Base-by-base conservation (phyloP, 352 stramenopile species). In the Pelagophyceae sp. region DNA sequence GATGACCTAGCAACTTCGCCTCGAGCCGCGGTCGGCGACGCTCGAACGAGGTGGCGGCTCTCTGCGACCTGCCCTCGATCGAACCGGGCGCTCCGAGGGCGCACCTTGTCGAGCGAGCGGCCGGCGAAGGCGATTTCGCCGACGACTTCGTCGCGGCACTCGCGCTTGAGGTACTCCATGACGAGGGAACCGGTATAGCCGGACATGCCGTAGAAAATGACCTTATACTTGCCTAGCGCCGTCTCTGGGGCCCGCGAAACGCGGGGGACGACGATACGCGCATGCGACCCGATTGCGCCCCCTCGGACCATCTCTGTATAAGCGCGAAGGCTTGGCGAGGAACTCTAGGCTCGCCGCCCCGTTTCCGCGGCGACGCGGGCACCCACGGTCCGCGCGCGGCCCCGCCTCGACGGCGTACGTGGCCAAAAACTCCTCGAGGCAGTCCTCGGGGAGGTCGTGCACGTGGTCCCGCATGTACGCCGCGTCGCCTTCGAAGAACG, bases 91-190 rank as follows among this genome's bases (percentile, higher is more conserved):
- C n/a, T n/a, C n/a, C n/a, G n/a, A n/a, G n/a, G n/a, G n/a, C n/a
- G n/a, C n/a, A n/a, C n/a, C 38, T 74, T 74, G 11, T 27, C 2
- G 35, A 58, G 35, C 67, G 67, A 35, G 20, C 67, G 67, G 2
- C 67, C 67, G 17, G 38, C 33, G 38, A 74, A 74, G 6, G 35
- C 33, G 11, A 74, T n/a, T 23, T 74, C 25, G 45, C 45, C 45
- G 45, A 54, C 45, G 67, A 74, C 0, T 1, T 50, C 33, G 6
- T 74, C 67, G 2, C 25, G 11, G 38, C 33, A 50, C 35, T 74
- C 67, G 35, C 67, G 67, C 67, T 74, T 74, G 33, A 74, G 31
- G 67, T 74, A 74, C 67, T 74, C 67, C 67, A 74, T 74, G 20
- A 74, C 37, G 15, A 74, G 33, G 2, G 35, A 58, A 1, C 35